Evolutionary conservation across 2,329 filamentous ascomycete species (phyloP).

Genomic region (Neocatenulostroma microsporum): DNA sequence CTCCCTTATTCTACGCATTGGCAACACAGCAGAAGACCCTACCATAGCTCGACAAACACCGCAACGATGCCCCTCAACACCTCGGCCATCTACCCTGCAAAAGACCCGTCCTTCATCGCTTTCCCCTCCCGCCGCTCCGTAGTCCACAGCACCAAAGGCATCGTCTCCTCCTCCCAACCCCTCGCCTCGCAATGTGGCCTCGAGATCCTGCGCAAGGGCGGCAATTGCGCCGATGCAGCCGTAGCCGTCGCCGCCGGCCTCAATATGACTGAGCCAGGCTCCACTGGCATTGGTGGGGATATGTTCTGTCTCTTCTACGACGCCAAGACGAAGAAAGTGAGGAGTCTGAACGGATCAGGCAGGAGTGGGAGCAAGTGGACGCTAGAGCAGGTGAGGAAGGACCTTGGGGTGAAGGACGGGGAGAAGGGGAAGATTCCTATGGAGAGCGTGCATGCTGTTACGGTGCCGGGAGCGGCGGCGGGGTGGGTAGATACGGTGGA

Average conservation of each 20-base stretch:
- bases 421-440: slow-evolving; percentile 59
- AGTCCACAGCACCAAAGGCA: slow-evolving; percentile 86
- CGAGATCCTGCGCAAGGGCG: slow-evolving; percentile 71
- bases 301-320: slow-evolving; percentile 95
- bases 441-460: slow-evolving; percentile 69
- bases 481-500: slow-evolving; percentile 89
- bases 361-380: slow-evolving; percentile 63
- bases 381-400: slow-evolving; percentile 60
- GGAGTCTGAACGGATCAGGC: slow-evolving; percentile 88
- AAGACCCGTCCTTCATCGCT: slow-evolving; percentile 47
- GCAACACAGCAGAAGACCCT: not conserved
- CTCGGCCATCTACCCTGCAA: slow-evolving; percentile 44
- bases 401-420: slow-evolving; percentile 57
- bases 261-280: slow-evolving; percentile 87
- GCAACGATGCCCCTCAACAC: slow-evolving; percentile 41
- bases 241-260: slow-evolving; percentile 87
- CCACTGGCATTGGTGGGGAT: slow-evolving; percentile 92
- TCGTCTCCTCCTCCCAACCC: slow-evolving; percentile 83
- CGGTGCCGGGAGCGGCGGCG: slow-evolving; percentile 81
- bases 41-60: too few species aligned
- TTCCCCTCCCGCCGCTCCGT: slow-evolving; percentile 81
- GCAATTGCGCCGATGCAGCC: slow-evolving; percentile 94
- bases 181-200: slow-evolving; percentile 83
- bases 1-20: too few species aligned
- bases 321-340: slow-evolving; percentile 70